These are phyloP conservation scores for Prunus mira DNA, from an alignment of 306 rosid genomes.

Conservation along the genomic window DNA sequence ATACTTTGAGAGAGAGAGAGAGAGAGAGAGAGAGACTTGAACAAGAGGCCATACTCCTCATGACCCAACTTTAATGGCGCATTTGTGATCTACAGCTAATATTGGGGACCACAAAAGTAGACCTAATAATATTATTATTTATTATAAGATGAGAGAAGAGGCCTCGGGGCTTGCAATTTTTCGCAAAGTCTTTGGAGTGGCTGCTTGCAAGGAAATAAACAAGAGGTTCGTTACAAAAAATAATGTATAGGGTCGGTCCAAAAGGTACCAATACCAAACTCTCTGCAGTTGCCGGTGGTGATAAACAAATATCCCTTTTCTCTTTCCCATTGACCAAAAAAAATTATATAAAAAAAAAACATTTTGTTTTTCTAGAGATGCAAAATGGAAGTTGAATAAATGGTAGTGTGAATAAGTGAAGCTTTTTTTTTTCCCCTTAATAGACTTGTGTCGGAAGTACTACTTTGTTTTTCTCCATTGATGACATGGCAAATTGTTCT, in stretches of 20 bases:
- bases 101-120: constrained; percentile 22
- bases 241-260: neutral
- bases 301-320: neutral
- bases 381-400: neutral
- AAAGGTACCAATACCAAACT: neutral
- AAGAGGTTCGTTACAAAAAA: neutral
- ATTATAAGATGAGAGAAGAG: too few relatives aligned
- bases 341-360: neutral
- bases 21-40: neutral
- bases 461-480: neutral
- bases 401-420: neutral
- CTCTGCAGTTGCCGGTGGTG: constrained; percentile 6
- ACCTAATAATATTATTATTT: neutral
- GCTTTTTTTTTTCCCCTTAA: too few relatives aligned
- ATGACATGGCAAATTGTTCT: neutral
- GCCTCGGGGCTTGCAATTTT: neutral
- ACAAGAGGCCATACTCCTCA: neutral
- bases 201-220: neutral
- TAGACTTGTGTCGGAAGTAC: neutral
- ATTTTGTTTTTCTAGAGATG: neutral
- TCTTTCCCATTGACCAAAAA: neutral
- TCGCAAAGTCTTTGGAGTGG: neutral
- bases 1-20: neutral
- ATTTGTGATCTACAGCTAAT: constrained; percentile 26
- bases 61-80: constrained; percentile 9